phyloP scores from a whole-genome alignment of 2,329 filamentous ascomycete genomes.

The Dothideomycetes sp. region DNA sequence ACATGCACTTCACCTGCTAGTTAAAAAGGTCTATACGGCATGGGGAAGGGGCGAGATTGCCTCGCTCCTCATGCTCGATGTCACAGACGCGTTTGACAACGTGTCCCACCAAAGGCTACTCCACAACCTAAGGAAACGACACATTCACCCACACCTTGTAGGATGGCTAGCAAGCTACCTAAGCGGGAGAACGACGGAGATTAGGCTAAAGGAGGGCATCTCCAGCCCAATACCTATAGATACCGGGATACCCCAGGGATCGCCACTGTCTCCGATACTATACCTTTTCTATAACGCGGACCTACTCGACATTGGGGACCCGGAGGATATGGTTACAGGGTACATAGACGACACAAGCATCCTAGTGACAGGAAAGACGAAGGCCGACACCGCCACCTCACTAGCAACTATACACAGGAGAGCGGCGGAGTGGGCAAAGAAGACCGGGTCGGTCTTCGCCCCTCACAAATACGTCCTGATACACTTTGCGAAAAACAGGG shows the following conservation, averaged over 20 bases:
- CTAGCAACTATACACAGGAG: conserved; percentile 11
- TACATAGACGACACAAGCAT: conserved; percentile 18
- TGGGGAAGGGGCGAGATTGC: conserved; percentile 15
- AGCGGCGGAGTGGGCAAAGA: conserved; percentile 16
- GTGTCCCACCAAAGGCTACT: conserved; percentile 25
- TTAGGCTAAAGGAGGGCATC: conserved; percentile 12
- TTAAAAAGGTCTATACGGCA: conserved; percentile 15
- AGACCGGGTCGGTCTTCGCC: conserved; percentile 18
- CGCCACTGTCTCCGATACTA: conserved; percentile 20
- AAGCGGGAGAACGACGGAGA: conserved; percentile 10
- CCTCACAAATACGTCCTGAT: conserved; percentile 20
- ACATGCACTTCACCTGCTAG: conserved; percentile 18
- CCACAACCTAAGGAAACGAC: conserved; percentile 20
- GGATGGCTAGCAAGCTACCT: conserved; percentile 20
- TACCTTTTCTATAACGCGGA: conserved; percentile 23
- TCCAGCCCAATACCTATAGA: conserved; percentile 11
- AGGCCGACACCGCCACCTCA: conserved; percentile 3
- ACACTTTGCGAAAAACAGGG: conserved; percentile 14
- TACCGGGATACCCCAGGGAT: conserved; percentile 20
- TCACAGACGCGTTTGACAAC: conserved; percentile 21
- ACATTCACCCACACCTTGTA: conserved; percentile 15
- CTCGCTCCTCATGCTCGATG: conserved; percentile 21
- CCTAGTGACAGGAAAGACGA: conserved; percentile 7
- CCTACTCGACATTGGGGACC: conserved; percentile 16
- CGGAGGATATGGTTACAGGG: conserved; percentile 11